Evolutionary conservation across 2,329 filamentous ascomycete genomes (phyloP).

Genomic region (Raffaelea deltoideospora): DNA sequence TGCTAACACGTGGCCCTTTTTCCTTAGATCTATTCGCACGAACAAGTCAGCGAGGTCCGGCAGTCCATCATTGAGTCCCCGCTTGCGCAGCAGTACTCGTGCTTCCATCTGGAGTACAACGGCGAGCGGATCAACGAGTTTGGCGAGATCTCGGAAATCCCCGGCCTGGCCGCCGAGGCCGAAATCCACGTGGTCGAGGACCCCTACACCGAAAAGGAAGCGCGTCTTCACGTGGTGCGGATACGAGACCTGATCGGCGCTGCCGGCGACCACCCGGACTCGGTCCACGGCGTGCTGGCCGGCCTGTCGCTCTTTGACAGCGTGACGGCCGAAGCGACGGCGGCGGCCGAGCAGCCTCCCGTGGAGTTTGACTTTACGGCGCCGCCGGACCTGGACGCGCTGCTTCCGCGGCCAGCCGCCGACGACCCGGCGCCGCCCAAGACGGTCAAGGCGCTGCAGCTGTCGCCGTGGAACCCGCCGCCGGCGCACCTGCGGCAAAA

Average conservation of each 20-base stretch:
- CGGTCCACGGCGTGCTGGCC: conserved; percentile 69
- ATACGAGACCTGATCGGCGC: conserved; percentile 88
- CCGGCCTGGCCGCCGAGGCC: conserved; percentile 60
- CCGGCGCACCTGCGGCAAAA: conserved; percentile 82
- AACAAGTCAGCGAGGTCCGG: conserved; percentile 93
- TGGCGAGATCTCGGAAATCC: conserved; percentile 77
- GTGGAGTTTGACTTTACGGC: conserved; percentile 64
- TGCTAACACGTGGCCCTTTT: neutral
- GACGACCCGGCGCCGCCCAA: conserved; percentile 48
- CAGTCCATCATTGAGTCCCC: conserved; percentile 93
- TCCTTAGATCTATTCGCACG: conserved; percentile 67
- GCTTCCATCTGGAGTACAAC: conserved; percentile 91
- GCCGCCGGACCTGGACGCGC: conserved; percentile 48
- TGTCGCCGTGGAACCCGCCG: conserved; percentile 94
- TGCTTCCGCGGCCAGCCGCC: conserved; percentile 53
- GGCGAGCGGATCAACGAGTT: conserved; percentile 90
- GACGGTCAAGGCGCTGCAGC: conserved; percentile 74
- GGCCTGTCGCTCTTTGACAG: conserved; percentile 79
- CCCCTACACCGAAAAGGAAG: conserved; percentile 96
- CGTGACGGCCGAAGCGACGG: conserved; percentile 34
- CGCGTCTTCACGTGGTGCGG: conserved; percentile 81
- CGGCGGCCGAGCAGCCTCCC: conserved; percentile 21
- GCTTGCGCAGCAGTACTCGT: conserved; percentile 89
- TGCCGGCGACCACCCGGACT: conserved; percentile 74
- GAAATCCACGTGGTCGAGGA: conserved; percentile 78